These are phyloP conservation scores for Phoma herbarum DNA, from an alignment of 2,329 filamentous ascomycete genomes.

Conservation along the genomic window DNA sequence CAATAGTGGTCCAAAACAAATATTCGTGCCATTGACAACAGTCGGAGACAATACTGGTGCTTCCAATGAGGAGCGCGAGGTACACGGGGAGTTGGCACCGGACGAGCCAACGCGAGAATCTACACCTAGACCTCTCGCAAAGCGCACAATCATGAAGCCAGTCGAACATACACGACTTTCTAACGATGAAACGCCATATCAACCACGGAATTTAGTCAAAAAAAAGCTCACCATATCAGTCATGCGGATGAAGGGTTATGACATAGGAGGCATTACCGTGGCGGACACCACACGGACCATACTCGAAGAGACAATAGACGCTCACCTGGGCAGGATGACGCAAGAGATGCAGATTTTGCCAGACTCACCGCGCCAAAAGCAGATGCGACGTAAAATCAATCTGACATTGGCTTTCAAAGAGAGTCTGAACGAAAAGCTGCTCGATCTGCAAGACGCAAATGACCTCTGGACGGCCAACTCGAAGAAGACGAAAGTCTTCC, in stretches of 20 bases:
- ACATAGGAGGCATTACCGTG: slow-evolving; percentile 55
- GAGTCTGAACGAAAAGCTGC: slow-evolving; percentile 59
- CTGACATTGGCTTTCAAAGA: slow-evolving; percentile 59
- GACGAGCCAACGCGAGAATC: slow-evolving; percentile 25
- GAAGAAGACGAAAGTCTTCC: slow-evolving; percentile 55
- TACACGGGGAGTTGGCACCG: slow-evolving; percentile 27
- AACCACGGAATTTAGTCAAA: slow-evolving; percentile 41
- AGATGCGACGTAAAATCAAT: slow-evolving; percentile 56
- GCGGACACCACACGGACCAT: slow-evolving; percentile 63
- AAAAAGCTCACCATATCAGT: slow-evolving; percentile 42
- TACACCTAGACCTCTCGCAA: slow-evolving; percentile 23
- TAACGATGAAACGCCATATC: slow-evolving; percentile 36
- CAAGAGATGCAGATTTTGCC: slow-evolving; percentile 49
- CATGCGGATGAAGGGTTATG: slow-evolving; percentile 53
- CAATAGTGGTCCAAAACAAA: slow-evolving; percentile 22
- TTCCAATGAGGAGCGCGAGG: slow-evolving; percentile 9
- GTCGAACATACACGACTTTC: slow-evolving; percentile 21
- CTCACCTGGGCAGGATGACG: slow-evolving; percentile 55
- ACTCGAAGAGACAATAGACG: slow-evolving; percentile 60
- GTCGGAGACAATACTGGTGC: slow-evolving; percentile 10
- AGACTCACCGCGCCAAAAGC: slow-evolving; percentile 51
- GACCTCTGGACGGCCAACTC: slow-evolving; percentile 60
- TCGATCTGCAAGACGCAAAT: slow-evolving; percentile 62
- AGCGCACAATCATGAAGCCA: slow-evolving; percentile 25
- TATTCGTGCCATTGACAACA: slow-evolving; percentile 24